These are phyloP conservation scores for Lagenaria siceraria DNA, from an alignment of 306 rosid species.

Conservation along the genomic window DNA sequence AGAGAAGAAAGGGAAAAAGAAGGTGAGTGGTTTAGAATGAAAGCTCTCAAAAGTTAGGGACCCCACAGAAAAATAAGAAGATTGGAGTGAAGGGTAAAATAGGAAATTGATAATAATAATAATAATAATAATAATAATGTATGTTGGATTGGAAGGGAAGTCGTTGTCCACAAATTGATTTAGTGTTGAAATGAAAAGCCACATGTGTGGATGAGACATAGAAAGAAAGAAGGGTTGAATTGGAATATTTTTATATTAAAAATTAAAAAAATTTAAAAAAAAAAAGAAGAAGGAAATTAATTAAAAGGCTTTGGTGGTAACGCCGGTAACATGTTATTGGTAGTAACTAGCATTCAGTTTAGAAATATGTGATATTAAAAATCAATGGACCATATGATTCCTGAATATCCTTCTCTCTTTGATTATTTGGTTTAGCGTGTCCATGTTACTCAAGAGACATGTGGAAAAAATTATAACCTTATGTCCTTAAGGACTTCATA, in stretches of 20 bases:
- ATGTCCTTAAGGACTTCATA: neutral
- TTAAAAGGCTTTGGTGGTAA: neutral
- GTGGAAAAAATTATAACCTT: neutral
- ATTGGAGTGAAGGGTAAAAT: neutral
- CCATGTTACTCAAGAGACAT: neutral
- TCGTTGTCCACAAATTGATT: neutral
- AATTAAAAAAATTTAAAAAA: too few relatives aligned
- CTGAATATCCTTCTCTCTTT: neutral
- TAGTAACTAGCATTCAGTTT: neutral
- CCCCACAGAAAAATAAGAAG: neutral
- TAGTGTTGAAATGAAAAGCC: neutral
- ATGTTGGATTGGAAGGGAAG: neutral
- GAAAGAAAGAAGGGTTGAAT: neutral
- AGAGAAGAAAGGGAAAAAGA: neutral
- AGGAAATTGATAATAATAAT: neutral
- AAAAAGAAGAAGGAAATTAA: too few relatives aligned
- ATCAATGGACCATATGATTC: neutral
- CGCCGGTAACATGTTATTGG: neutral
- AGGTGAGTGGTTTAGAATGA: neutral
- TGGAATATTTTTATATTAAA: neutral
- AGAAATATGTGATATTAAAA: neutral
- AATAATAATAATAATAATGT: neutral
- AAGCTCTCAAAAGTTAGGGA: neutral
- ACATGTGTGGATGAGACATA: conserved; percentile 1
- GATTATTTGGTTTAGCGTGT: neutral